Conservation (phyloP, 768 basidiomycete species). For the Pleurotus platypus region DNA sequence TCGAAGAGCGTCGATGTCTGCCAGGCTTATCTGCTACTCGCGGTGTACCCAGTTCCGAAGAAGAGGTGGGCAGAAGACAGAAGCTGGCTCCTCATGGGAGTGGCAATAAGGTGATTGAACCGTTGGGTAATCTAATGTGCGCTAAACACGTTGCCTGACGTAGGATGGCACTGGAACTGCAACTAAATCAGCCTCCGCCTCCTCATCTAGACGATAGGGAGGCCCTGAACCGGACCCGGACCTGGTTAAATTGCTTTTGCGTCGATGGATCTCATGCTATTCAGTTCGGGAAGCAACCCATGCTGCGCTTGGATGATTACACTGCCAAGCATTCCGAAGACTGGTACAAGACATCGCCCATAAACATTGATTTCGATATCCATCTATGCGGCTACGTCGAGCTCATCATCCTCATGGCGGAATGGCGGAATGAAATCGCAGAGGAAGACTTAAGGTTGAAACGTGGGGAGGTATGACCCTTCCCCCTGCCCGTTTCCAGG, state of each 20-base stretch:
- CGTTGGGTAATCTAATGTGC: too few species aligned
- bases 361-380: slow-evolving; percentile 38
- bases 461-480: slow-evolving; percentile 2
- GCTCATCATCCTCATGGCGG: slow-evolving; percentile 44
- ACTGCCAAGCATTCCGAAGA: slow-evolving; percentile 45
- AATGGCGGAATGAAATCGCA: slow-evolving; percentile 32
- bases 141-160: too few species aligned
- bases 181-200: slow-evolving; percentile 54
- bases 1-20: slow-evolving; percentile 71
- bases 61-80: slow-evolving; percentile 69
- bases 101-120: slow-evolving; percentile 54
- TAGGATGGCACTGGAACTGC: slow-evolving; percentile 72
- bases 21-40: slow-evolving; percentile 63
- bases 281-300: slow-evolving; percentile 71
- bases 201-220: slow-evolving; percentile 55
- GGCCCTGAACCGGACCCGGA: slow-evolving; percentile 65
- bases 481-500: background rate
- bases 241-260: slow-evolving; percentile 75
- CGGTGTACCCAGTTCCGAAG: slow-evolving; percentile 58
- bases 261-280: slow-evolving; percentile 74
- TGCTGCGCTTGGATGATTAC: slow-evolving; percentile 60
- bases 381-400: slow-evolving; percentile 53
- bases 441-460: slow-evolving; percentile 12
- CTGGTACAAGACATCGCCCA: slow-evolving; percentile 43
- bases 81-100: slow-evolving; percentile 69